Evolutionary conservation across 2,329 filamentous ascomycete species (phyloP), one percentile per base, ranked within the genome.

Genomic region (Alternaria hordeiaustralica): DNA sequence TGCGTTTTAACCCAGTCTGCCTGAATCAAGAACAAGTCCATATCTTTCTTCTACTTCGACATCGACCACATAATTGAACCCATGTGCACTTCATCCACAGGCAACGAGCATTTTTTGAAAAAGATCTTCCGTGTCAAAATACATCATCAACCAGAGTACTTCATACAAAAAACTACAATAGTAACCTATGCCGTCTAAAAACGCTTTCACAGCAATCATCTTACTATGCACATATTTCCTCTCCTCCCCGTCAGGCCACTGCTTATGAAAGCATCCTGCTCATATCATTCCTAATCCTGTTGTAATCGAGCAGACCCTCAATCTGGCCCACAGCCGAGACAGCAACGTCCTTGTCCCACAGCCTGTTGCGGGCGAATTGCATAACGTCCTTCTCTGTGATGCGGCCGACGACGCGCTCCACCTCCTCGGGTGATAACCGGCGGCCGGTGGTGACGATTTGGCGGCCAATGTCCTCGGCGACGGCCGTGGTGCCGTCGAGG

Each of bases 381-480:
- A 97, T 97, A 70, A 99, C 93, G 77, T 98, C 93, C 87, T 96
- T 96, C 84, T 94, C 94, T 70, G 93, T 93, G 79, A 99, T 95
- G 75, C 85, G 87, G 78, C 94, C 91, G 74, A 99, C 93, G 72
- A 91, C 89, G 76, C 93, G 90, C 89, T 99, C 96, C 71, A 99
- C 95, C 87, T 99, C 96, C 82, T 92, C 91, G 64, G 96, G 93
- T 80, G 86, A 90, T 89, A 96, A 91, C 71, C 95, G 91, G 77
- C 94, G 92, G 80, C 96, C 96, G 63, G 96, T 98, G 78, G 94
- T 98, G 85, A 99, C 90, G 84, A 99, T 94, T 86, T 99, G 96
- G 83, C 96, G 93, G 79, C 96, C 96, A 82, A 99, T 97, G 81
- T 99, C 96, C 87, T 99, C 96, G 66, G 96, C 96, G 59, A 97